Percentiles rank a stretch among this genome's conserved stretches.
Evolutionary conservation across 805 yeast species (phyloP).

Genomic region (Teunomyces atbi): DNA sequence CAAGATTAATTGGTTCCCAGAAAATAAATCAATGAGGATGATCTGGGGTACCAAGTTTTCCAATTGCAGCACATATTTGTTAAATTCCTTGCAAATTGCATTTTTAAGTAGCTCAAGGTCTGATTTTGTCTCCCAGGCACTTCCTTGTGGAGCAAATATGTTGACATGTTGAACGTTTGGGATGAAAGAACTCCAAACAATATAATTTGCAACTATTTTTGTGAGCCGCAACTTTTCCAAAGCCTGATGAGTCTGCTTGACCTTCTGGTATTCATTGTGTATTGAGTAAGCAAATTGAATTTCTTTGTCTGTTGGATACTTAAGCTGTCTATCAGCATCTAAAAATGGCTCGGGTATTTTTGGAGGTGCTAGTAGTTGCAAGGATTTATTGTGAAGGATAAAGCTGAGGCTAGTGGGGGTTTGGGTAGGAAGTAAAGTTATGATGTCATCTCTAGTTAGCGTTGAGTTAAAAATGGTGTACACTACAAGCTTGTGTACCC

Average conservation of each 20-base stretch:
- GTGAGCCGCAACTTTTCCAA: slow-evolving; percentile 40
- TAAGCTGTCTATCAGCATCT: slow-evolving; percentile 38
- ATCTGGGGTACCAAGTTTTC: background rate
- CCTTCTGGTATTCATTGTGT: slow-evolving; percentile 40
- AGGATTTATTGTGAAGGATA: slow-evolving; percentile 27
- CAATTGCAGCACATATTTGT: background rate
- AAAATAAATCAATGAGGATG: background rate
- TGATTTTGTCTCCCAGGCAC: background rate
- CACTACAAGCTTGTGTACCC: background rate
- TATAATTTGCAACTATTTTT: slow-evolving; percentile 32
- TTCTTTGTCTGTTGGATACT: slow-evolving; percentile 37
- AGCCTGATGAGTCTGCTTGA: slow-evolving; percentile 38
- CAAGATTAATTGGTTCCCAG: background rate
- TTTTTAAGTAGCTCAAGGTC: background rate
- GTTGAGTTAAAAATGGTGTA: background rate
- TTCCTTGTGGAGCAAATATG: background rate
- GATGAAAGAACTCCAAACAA: slow-evolving; percentile 28
- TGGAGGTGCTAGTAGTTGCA: slow-evolving; percentile 36
- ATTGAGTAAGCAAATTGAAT: slow-evolving; percentile 25
- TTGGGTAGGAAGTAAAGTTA: background rate
- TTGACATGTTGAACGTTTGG: slow-evolving; percentile 10
- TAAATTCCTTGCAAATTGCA: background rate
- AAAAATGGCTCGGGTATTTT: slow-evolving; percentile 44
- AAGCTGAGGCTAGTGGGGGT: slow-evolving; percentile 17
- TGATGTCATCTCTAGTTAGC: background rate